Conservation (phyloP, 2,329 filamentous ascomycete genomes). For the Microsporum ferrugineum region DNA sequence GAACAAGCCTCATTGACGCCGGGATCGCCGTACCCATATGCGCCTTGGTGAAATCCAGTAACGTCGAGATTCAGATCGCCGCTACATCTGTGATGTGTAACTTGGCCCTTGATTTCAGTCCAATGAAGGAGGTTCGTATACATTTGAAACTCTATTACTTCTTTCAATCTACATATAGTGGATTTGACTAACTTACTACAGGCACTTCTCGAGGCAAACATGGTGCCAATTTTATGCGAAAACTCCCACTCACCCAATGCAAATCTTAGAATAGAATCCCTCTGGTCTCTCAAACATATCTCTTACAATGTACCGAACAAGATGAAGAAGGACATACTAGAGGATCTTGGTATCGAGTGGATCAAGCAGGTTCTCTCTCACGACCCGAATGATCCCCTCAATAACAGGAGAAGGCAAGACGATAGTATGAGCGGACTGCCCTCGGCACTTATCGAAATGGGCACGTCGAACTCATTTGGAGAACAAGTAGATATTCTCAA, state of each 20-base stretch:
- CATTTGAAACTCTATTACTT: background rate
- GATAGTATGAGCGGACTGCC: slow-evolving; percentile 18
- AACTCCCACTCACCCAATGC: slow-evolving; percentile 73
- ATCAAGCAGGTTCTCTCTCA: slow-evolving; percentile 64
- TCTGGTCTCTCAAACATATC: slow-evolving; percentile 91
- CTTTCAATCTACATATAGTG: background rate
- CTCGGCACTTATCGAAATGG: slow-evolving; percentile 37
- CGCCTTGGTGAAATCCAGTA: slow-evolving; percentile 58
- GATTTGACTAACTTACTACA: slow-evolving; percentile 26
- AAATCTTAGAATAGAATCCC: slow-evolving; percentile 67
- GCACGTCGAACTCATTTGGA: slow-evolving; percentile 48
- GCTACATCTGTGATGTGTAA: slow-evolving; percentile 79
- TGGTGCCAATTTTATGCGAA: slow-evolving; percentile 66
- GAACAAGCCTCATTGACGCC: slow-evolving; percentile 79
- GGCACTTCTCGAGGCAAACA: slow-evolving; percentile 60
- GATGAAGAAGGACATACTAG: slow-evolving; percentile 64
- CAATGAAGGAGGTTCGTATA: slow-evolving; percentile 67
- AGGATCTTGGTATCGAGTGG: slow-evolving; percentile 68
- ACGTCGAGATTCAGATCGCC: slow-evolving; percentile 71
- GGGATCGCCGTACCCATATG: slow-evolving; percentile 69
- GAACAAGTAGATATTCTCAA: slow-evolving; percentile 51
- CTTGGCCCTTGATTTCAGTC: slow-evolving; percentile 75
- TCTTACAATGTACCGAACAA: slow-evolving; percentile 60
- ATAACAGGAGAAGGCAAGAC: slow-evolving; percentile 23
- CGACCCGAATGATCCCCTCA: slow-evolving; percentile 31